Conservation (phyloP, 257 asterid genomes). For the Coffea eugenioides region DNA sequence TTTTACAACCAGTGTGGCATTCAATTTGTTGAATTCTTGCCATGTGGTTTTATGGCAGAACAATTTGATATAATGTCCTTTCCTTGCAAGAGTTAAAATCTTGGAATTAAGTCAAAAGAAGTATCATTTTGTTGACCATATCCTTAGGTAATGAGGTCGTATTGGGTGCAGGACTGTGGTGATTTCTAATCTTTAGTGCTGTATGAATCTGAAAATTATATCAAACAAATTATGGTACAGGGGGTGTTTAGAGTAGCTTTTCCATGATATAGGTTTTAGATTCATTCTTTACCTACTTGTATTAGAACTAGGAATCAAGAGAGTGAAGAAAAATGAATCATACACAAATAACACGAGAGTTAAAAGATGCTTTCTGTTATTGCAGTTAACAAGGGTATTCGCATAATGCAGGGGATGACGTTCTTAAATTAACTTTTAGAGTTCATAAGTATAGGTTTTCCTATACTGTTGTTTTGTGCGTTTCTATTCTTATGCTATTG, state of each 20-base stretch:
- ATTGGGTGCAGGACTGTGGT: background rate
- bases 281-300: background rate
- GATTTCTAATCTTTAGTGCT: background rate
- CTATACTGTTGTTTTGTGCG: background rate
- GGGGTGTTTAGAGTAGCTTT: background rate
- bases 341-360: background rate
- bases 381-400: background rate
- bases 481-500: background rate
- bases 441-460: background rate
- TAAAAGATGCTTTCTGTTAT: background rate
- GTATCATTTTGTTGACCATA: background rate
- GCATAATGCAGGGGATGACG: background rate
- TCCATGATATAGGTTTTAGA: no score
- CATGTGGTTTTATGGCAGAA: background rate
- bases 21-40: background rate
- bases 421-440: background rate
- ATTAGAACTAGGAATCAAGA: no score
- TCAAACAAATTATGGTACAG: background rate
- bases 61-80: no score
- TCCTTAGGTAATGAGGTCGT: no score
- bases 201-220: background rate
- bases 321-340: background rate
- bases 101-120: no score
- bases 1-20: conserved; percentile 10
- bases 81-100: no score